These are phyloP conservation scores for Davidsoniella virescens DNA, from an alignment of 2,329 filamentous ascomycete species.

Conservation along the genomic window DNA sequence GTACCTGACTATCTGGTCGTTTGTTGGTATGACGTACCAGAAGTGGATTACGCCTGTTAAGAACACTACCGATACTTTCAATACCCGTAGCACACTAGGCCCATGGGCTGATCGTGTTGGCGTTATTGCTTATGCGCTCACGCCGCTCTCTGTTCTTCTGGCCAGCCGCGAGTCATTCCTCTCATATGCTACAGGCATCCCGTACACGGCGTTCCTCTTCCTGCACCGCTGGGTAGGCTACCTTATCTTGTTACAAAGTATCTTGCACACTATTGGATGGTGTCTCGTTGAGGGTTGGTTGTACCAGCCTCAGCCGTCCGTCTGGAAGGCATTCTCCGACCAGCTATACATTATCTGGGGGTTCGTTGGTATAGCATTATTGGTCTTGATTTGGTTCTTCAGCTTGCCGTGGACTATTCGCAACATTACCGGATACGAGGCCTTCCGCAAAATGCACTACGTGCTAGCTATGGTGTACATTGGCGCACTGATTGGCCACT, in stretches of 20 bases:
- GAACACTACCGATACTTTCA: slow-evolving; percentile 35
- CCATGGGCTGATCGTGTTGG: slow-evolving; percentile 55
- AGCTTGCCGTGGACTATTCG: slow-evolving; percentile 42
- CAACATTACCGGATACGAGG: slow-evolving; percentile 52
- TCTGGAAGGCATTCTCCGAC: slow-evolving; percentile 38
- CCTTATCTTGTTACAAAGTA: slow-evolving; percentile 51
- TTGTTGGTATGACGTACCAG: slow-evolving; percentile 51
- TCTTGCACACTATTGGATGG: slow-evolving; percentile 57
- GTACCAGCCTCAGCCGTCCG: slow-evolving; percentile 54
- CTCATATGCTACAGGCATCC: slow-evolving; percentile 52
- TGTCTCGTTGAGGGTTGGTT: slow-evolving; percentile 46
- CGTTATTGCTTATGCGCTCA: slow-evolving; percentile 55
- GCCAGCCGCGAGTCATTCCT: slow-evolving; percentile 54
- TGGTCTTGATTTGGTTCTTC: slow-evolving; percentile 44
- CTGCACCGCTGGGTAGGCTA: slow-evolving; percentile 62
- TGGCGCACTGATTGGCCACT: slow-evolving; percentile 61
- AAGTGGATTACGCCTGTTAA: slow-evolving; percentile 56
- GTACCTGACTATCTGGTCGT: slow-evolving; percentile 53
- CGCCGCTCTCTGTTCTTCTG: slow-evolving; percentile 51
- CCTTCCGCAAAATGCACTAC: slow-evolving; percentile 61
- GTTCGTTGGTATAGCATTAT: slow-evolving; percentile 47
- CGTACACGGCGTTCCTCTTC: slow-evolving; percentile 65
- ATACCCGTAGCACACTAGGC: slow-evolving; percentile 49
- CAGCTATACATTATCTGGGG: slow-evolving; percentile 61
- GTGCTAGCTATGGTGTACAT: slow-evolving; percentile 58